A percentile compares a stretch with the other conserved stretches of the same genome.
These are phyloP conservation scores for Aspergillus nidulans DNA, from an alignment of 495 filamentous ascomycete genomes.

Conservation along the genomic window DNA sequence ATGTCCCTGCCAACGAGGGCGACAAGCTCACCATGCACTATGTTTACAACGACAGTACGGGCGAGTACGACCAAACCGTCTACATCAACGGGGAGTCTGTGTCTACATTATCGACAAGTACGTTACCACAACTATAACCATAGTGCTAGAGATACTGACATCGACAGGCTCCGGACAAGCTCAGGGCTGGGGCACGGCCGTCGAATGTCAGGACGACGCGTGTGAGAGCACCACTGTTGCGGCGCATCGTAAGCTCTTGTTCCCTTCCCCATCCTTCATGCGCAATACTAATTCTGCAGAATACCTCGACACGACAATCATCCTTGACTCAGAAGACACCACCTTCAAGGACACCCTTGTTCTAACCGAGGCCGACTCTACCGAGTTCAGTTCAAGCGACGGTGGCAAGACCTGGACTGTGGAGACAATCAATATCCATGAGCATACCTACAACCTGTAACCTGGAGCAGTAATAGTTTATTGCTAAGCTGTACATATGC, in stretches of 20 bases:
- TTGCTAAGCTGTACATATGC: no score
- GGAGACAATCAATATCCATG: conserved; percentile 27
- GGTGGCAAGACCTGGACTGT: conserved; percentile 26
- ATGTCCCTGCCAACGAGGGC: conserved; percentile 20
- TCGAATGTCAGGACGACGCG: conserved; percentile 33
- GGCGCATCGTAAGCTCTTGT: conserved; percentile 24
- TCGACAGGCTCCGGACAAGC: conserved; percentile 23
- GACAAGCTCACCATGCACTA: conserved; percentile 25
- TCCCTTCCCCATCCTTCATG: neutral
- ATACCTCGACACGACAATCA: conserved; percentile 31
- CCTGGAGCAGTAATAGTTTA: neutral
- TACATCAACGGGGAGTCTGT: conserved; percentile 22
- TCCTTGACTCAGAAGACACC: conserved; percentile 23
- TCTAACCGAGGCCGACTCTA: conserved; percentile 24
- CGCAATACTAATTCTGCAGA: conserved; percentile 6
- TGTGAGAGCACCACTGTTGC: conserved; percentile 24
- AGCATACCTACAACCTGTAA: conserved; percentile 26
- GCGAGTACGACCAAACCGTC: conserved; percentile 8
- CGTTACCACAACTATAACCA: neutral
- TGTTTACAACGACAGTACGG: conserved; percentile 3
- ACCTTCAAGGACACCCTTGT: conserved; percentile 26
- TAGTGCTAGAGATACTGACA: neutral
- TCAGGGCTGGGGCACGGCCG: conserved; percentile 37
- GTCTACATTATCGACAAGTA: conserved; percentile 33
- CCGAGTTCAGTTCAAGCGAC: conserved; percentile 22